Conservation (phyloP, 345 rosid genomes). For the Acer negundo region DNA sequence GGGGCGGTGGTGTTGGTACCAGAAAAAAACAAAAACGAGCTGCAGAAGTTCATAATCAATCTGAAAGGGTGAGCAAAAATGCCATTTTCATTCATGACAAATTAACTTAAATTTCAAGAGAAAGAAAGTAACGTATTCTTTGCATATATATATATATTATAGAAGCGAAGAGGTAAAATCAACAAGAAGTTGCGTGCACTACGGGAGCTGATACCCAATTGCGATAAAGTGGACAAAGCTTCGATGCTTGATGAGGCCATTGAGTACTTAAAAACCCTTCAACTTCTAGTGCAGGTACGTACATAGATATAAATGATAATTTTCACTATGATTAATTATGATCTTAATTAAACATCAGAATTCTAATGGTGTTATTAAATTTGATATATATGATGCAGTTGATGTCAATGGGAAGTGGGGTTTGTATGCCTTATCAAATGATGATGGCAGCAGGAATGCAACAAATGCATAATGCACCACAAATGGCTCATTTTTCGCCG, state of each 20-base stretch:
- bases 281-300: conserved; percentile 76
- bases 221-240: conserved; percentile 66
- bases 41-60: conserved; percentile 39
- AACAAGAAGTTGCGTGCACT: conserved; percentile 66
- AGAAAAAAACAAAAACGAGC: conserved; percentile 42
- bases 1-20: conserved; percentile 20
- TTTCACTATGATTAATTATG: not conserved
- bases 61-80: conserved; percentile 46
- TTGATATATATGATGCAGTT: conserved; percentile 37
- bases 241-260: conserved; percentile 73
- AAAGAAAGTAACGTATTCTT: no score
- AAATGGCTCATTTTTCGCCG: conserved; percentile 30
- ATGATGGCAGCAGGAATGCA: conserved; percentile 42
- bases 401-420: conserved; percentile 52
- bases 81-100: no score
- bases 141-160: conserved; percentile 12
- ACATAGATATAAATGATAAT: not conserved
- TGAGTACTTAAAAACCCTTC: conserved; percentile 64
- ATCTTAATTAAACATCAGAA: not conserved
- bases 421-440: conserved; percentile 40
- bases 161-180: conserved; percentile 66
- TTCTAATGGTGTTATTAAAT: not conserved
- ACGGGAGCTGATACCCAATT: conserved; percentile 70
- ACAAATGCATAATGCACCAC: conserved; percentile 35
- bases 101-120: no score